Evolutionary conservation across 75 land plant species (phyloP), one percentile per base, ranked within the genome.

Genomic region (Isoetes taiwanensis): DNA sequence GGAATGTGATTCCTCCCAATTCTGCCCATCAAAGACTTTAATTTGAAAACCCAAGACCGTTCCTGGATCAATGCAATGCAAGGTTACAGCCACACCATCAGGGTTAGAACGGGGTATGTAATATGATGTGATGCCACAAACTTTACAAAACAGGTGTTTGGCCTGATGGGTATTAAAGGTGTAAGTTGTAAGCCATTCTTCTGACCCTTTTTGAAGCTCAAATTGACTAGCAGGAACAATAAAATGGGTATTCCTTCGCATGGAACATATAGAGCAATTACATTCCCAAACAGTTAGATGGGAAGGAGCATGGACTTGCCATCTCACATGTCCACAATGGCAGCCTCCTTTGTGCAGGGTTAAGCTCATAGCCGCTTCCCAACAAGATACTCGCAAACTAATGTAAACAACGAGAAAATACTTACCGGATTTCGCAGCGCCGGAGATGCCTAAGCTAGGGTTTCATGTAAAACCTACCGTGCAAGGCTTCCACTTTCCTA

Each of bases 81-180:
- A 63, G 23, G 82, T 78, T 29, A 91, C 74, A 24, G 85, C 76
- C 46, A 91, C 35, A 0, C 83, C 83, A 67, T 83, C 88, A 2
- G 83, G 94, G 43, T 78, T 83, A 12, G 83, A 76, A 17, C 87
- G 78, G 23, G 94, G 88, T 11, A 68, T 43, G 42, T 91, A 91
- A 53, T 80, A 86, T 2, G 94, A 91, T 4, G 80, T 78, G 43
- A 91, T 91, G 23, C 94, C 88, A 69, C 97, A 86, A 32, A 80
- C 64, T 62, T 83, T 91, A 68, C 94, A 91, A 68, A 91, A 91
- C 14, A 69, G 83, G 56, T 91, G 97, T 54, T 86, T 83, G 25
- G 97, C 97, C 2, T 72, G 72, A 41, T 91, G 97, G 0, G 88
- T 74, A 8, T 88, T 85, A 34, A 86, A 86, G 2, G 85, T 80